Conservation (phyloP, 2,329 filamentous ascomycete genomes). For the Akanthomyces muscarius region DNA sequence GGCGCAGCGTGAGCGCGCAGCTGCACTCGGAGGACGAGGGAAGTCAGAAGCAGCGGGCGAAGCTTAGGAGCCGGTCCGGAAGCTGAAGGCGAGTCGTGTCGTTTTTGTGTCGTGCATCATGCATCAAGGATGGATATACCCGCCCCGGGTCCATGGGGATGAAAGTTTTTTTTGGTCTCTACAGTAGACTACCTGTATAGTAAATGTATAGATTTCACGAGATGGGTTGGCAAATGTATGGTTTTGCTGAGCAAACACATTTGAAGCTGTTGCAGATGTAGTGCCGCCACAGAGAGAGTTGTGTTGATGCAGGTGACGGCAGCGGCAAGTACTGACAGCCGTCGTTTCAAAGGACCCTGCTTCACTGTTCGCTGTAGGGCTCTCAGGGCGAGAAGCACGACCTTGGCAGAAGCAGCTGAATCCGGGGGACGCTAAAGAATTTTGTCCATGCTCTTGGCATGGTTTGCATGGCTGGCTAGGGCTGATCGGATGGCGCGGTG, state of each 20-base stretch:
- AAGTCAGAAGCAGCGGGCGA: constrained; percentile 22
- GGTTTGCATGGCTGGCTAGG: background rate
- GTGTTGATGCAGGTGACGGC: too few species aligned
- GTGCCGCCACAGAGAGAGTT: too few species aligned
- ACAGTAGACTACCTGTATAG: background rate
- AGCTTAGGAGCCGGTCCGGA: background rate
- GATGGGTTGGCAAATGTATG: too few species aligned
- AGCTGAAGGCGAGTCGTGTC: background rate
- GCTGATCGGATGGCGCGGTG: background rate
- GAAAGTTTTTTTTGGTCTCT: background rate
- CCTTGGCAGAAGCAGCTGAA: background rate
- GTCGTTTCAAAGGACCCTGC: too few species aligned
- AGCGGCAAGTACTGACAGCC: too few species aligned
- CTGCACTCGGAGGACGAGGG: constrained; percentile 17
- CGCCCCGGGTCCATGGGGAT: background rate
- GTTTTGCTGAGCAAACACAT: too few species aligned
- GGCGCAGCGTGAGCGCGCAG: constrained; percentile 1
- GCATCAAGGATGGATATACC: constrained; percentile 3
- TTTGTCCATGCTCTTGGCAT: background rate
- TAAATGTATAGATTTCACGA: background rate
- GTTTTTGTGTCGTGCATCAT: background rate
- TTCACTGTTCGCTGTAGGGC: too few species aligned
- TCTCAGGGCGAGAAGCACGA: background rate
- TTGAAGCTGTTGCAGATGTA: too few species aligned
- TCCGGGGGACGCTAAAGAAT: background rate